These are phyloP conservation scores for Solanum sitiens DNA, from an alignment of 257 asterid genomes.

Conservation along the genomic window DNA sequence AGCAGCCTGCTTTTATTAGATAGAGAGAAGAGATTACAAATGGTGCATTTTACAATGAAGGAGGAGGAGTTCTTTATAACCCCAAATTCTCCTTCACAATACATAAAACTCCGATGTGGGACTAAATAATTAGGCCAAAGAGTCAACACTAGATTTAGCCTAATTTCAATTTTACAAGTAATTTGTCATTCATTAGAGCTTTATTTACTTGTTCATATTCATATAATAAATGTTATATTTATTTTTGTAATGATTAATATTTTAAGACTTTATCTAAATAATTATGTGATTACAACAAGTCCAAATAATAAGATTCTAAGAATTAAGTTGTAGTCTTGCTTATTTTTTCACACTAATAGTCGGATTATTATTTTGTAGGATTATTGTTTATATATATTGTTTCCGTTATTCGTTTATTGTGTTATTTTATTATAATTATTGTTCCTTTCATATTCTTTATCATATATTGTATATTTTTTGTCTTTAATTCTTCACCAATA, in stretches of 20 bases:
- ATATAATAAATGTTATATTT: no score
- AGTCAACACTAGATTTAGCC: neutral
- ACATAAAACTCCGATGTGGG: no score
- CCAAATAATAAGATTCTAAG: neutral
- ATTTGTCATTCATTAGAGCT: neutral
- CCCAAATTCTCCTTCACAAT: no score
- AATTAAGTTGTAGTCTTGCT: neutral
- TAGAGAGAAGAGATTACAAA: no score
- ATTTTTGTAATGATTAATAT: no score
- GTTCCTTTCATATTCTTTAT: fast-evolving
- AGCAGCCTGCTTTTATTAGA: no score
- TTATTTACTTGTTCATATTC: neutral
- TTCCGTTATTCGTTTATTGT: neutral
- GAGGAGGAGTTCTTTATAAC: no score
- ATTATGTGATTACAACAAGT: neutral
- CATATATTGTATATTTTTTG: neutral
- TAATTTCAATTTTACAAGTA: neutral
- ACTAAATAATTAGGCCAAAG: no score
- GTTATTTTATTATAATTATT: neutral
- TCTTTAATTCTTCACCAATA: no score
- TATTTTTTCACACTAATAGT: neutral
- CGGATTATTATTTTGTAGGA: neutral
- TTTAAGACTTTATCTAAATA: no score
- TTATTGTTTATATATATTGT: neutral
- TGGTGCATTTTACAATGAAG: no score